Evolutionary conservation across 2,329 filamentous ascomycete genomes (phyloP), one percentile per base, ranked within the genome.

Genomic region (Fusarium virguliforme): DNA sequence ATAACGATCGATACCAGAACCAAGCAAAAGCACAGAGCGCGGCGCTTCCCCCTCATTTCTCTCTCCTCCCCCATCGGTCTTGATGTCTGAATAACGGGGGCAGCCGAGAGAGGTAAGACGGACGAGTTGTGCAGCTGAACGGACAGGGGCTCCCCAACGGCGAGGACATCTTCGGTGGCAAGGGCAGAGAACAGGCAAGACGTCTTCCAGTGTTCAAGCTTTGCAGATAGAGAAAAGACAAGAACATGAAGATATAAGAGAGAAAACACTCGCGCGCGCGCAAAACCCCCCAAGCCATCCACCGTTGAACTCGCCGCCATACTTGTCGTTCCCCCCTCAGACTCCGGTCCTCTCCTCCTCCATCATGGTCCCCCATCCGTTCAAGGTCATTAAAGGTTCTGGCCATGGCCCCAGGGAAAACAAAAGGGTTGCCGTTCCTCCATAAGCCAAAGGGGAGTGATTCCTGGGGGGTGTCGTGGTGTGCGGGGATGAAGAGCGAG

Each of bases 221-320:
- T 48, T 24, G 22, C 53, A 62, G 41, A 24, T 38, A 57, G 35
- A 51, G 22, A 62, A 55, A 35, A 48, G 48, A 57, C 30, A 37
- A 32, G 24, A 62, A 46, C 37, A 61, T 61, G 32, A 46, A 43
- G 51, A 64, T 60, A 64, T 35, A 65, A 58, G 43, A 59, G 64
- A 69, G 74, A 71, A 69, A 73, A 75, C 69, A 57, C 65, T 53
- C 66, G 62, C 62, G 68, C 71, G 67, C 56, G 60, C 69, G 69
- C 56, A 67, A 65, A 72, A 62, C 50, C 59, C 71, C 60, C 56
- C 62, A 37, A 58, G 51, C 60, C 60, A 62, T 64, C 63, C 35
- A 43, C 64, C 43, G 61, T 57, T 68, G 60, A 62, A 70, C 63
- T 56, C 67, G 71, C 69, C 63, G 56, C 74, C 37, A 37, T 65